Conservation (phyloP, 139 green algal genomes). For the Haematococcus lacustris region DNA sequence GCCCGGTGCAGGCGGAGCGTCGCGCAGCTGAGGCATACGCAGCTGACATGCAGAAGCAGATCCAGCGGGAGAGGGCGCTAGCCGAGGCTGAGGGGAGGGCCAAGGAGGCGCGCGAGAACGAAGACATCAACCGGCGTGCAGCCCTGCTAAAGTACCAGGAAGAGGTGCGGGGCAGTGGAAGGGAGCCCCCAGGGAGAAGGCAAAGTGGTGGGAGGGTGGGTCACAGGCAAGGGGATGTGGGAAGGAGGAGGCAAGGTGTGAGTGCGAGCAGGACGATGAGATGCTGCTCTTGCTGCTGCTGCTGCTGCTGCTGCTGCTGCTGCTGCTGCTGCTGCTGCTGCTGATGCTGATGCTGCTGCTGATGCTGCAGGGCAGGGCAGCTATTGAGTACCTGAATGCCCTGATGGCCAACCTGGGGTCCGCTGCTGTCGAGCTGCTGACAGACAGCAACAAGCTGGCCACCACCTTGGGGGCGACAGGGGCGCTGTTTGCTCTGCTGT, state of each 20-base stretch:
- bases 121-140: conserved; percentile 87
- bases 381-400: conserved; percentile 68
- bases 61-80: conserved; percentile 72
- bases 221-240: background rate
- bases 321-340: background rate
- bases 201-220: background rate
- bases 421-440: conserved; percentile 56
- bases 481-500: conserved; percentile 80
- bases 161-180: conserved; percentile 25
- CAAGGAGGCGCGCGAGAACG: conserved; percentile 84
- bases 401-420: conserved; percentile 72
- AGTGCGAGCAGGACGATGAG: background rate
- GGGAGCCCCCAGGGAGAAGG: background rate
- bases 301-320: background rate
- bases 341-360: background rate
- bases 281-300: background rate
- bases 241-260: too few species aligned
- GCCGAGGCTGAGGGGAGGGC: conserved; percentile 91
- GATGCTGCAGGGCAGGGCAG: too few species aligned
- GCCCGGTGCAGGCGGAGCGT: conserved; percentile 77
- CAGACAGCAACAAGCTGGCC: conserved; percentile 71
- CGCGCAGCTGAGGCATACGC: conserved; percentile 75
- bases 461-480: conserved; percentile 58
- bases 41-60: conserved; percentile 70
- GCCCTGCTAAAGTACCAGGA: conserved; percentile 55